Base-by-base conservation (phyloP, 1,139 yeast genomes). In the Lodderomyces parapsilosis region DNA sequence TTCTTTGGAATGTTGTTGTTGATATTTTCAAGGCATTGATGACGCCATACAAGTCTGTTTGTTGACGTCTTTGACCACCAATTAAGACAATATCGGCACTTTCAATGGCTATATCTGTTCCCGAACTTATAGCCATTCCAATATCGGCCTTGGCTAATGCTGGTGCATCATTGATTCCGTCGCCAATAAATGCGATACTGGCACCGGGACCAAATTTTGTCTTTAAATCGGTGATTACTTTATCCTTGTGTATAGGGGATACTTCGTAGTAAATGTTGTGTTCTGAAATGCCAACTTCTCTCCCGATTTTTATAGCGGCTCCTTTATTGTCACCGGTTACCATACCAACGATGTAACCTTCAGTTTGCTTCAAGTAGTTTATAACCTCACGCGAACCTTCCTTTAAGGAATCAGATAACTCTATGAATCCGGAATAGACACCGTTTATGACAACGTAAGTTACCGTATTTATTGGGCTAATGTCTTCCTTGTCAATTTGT, bases 121-220 rank as follows among this genome's bases (percentile, higher is more conserved):
- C 96, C 0, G 95, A 80, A 20, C 95, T 84, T 47, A 93, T 80
- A 6, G 98, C 95, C 58, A 94, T 82, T 17, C 99, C 99, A 15
- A 93, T 68, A 52, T 90, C 88, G 0, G 97, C 88, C 47, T 84
- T 79, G 0, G 90, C 96, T 48, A 93, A 73, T 0, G 98, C 98
- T 0, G 98, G 97, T 0, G 98, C 95, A 62, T 93, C 99, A 60
- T 89, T 89, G 54, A 89, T 86, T 45, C 99, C 99, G 63, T 93
- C 99, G 25, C 99, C 99, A 27, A 93, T 84, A 72, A 94, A 90
- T 1, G 93, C 95, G 4, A 64, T 68, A 37, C 63, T 60, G 2
- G 43, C 45, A 7, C 51, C 49, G 19, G 45, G 38, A 1, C 61
- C 62, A 43, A 64, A 62, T 31, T 66, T 60, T 13, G 66, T 59